These are phyloP conservation scores for Grigorovia yakushimaensis DNA, from an alignment of 805 yeast genomes.

Conservation along the genomic window DNA sequence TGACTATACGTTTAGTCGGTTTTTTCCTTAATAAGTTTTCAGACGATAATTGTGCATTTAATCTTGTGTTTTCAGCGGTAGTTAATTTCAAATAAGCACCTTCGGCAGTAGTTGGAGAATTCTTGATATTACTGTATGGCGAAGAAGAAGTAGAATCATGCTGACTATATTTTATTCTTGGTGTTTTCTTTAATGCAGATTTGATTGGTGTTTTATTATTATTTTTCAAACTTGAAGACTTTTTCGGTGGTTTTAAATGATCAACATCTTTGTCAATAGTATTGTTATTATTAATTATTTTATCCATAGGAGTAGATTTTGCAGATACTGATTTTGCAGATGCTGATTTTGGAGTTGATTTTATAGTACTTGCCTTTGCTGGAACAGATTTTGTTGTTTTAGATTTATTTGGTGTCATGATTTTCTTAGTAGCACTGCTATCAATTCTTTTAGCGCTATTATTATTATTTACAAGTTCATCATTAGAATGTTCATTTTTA, in stretches of 20 bases:
- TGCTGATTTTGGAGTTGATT: neutral
- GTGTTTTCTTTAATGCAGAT: constrained; percentile 32
- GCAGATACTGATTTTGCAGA: neutral
- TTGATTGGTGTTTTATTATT: constrained; percentile 32
- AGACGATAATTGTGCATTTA: constrained; percentile 53
- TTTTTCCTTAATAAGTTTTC: constrained; percentile 10
- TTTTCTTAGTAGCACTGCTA: neutral
- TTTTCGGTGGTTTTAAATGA: constrained; percentile 4
- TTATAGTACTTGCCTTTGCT: neutral
- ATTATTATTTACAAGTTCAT: neutral
- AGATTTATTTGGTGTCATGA: too few species aligned
- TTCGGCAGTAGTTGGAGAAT: constrained; percentile 37
- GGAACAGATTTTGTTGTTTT: neutral
- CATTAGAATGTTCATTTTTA: neutral
- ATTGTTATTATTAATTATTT: neutral
- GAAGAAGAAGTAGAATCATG: constrained; percentile 10
- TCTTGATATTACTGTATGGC: constrained; percentile 9
- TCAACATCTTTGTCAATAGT: neutral
- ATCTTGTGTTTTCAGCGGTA: constrained; percentile 70
- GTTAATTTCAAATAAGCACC: constrained; percentile 58
- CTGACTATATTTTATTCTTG: constrained; percentile 5
- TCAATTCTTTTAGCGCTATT: neutral
- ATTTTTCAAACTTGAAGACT: constrained; percentile 4
- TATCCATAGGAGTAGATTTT: neutral
- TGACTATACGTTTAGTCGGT: constrained; percentile 6